Conservation (phyloP, 2,329 filamentous ascomycete genomes). For the Emmonsiellopsis sp. region DNA sequence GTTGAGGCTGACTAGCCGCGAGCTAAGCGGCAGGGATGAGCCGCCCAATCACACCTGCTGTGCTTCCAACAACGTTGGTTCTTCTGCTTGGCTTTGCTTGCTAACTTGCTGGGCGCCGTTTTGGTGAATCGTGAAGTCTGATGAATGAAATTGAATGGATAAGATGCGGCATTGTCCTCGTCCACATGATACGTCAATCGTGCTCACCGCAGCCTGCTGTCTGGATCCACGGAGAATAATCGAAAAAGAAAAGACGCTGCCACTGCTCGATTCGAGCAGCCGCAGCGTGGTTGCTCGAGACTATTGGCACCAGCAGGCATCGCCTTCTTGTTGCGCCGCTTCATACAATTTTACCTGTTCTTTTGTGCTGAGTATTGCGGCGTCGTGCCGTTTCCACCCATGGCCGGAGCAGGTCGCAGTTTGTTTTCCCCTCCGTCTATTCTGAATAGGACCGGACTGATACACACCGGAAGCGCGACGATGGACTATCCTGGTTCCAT, state of each 20-base stretch:
- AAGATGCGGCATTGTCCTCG: background rate
- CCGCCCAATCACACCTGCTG: background rate
- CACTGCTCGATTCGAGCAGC: too few relatives aligned
- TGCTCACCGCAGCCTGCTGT: background rate
- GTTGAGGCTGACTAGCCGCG: slow-evolving; percentile 2
- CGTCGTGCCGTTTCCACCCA: too few relatives aligned
- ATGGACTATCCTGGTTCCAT: background rate
- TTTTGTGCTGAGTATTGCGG: too few relatives aligned
- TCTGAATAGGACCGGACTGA: background rate
- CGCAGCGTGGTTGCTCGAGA: too few relatives aligned
- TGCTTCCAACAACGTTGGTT: background rate
- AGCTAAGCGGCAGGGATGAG: background rate
- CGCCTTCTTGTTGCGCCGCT: too few relatives aligned
- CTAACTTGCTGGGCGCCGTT: background rate
- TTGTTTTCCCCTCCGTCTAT: too few relatives aligned
- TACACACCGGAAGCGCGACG: background rate
- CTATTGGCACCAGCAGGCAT: too few relatives aligned
- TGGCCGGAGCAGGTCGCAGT: too few relatives aligned
- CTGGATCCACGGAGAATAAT: background rate
- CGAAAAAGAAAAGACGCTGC: background rate
- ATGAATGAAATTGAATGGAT: background rate
- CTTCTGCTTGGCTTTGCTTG: background rate
- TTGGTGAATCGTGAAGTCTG: background rate
- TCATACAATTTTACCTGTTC: too few relatives aligned
- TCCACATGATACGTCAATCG: background rate